Evolutionary conservation across 305 asterid species (phyloP), one percentile per base, ranked within the genome.

Genomic region (Striga hermonthica): DNA sequence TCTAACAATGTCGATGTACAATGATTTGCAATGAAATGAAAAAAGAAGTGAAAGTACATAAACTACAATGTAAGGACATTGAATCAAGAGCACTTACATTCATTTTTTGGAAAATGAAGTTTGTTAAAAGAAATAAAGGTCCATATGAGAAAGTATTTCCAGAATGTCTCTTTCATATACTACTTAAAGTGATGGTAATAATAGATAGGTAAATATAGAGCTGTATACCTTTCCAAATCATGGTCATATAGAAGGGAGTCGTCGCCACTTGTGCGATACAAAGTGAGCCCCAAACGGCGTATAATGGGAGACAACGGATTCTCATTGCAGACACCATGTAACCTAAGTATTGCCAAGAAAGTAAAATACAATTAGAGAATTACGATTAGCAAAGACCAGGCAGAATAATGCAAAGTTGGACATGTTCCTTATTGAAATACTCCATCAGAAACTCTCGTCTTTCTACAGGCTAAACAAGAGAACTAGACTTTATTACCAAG

Each of bases 311-410:
- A 90, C 86, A 93, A 74, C 12, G 98, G 98, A 82, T 93, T 93
- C 84, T 93, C 98, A 71, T 93, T 82, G 78, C 98, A 90, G 74
- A 90, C 97, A 39, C 98, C 98, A 75, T 93, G 98, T 60, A 92
- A 78, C 98, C 98, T 92, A 90, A 16, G 66, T 43, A 60, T 22
- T 47, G 13, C 31, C 13, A 65, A 57, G 53, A 5, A 39, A 37
- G 31, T 22, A 59, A 8, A 54, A 8, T 34, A 28, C 60, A 22
- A 22, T 22, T 22, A 22, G 22, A 43, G 35, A 39, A 74, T 13
- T 54, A 48, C 57, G 53, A 10, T 3, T 15, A n/a, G 31, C 47
- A 55, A 71, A 35, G 45, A 57, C 52, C 74, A 66, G 44, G 68
- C 60, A 71, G 68, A 47, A 50, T 71, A 4, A 49, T 54, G 64